These are phyloP conservation scores for Fusarium liriodendri DNA, from an alignment of 2,329 filamentous ascomycete species.

Conservation along the genomic window DNA sequence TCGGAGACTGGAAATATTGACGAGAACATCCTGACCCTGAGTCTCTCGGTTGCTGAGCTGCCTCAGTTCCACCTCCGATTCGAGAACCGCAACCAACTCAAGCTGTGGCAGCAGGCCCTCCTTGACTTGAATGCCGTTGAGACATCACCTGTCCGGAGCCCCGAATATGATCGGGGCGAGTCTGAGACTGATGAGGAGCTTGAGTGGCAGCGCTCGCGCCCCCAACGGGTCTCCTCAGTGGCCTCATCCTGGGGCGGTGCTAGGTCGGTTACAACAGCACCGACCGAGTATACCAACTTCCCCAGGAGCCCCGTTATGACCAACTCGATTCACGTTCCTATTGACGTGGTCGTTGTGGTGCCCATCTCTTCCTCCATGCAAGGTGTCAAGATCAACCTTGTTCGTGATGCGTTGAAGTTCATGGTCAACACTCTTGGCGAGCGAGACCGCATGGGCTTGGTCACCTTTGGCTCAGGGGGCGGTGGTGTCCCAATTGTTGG, in stretches of 20 bases:
- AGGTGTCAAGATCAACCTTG: slow-evolving; percentile 95
- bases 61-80: slow-evolving; percentile 96
- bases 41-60: slow-evolving; percentile 89
- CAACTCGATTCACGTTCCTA: slow-evolving; percentile 81
- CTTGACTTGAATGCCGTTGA: slow-evolving; percentile 84
- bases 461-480: slow-evolving; percentile 94
- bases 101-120: slow-evolving; percentile 89
- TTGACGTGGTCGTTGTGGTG: slow-evolving; percentile 96
- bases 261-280: slow-evolving; percentile 86
- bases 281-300: slow-evolving; percentile 90
- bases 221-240: slow-evolving; percentile 82
- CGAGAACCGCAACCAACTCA: slow-evolving; percentile 83
- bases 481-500: slow-evolving; percentile 96
- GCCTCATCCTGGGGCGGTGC: slow-evolving; percentile 84
- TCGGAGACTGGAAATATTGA: slow-evolving; percentile 76
- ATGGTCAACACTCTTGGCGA: slow-evolving; percentile 91
- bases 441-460: slow-evolving; percentile 94
- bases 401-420: slow-evolving; percentile 92
- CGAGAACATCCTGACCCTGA: slow-evolving; percentile 87
- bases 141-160: slow-evolving; percentile 70
- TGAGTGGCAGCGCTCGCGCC: slow-evolving; percentile 76
- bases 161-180: slow-evolving; percentile 83
- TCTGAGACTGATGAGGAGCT: slow-evolving; percentile 87
- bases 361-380: slow-evolving; percentile 99
- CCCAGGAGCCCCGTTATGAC: slow-evolving; percentile 56